Evolutionary conservation across 169 alveolate species (phyloP), one percentile per base, ranked within the genome.

Genomic region (Plasmodium yoelii): DNA sequence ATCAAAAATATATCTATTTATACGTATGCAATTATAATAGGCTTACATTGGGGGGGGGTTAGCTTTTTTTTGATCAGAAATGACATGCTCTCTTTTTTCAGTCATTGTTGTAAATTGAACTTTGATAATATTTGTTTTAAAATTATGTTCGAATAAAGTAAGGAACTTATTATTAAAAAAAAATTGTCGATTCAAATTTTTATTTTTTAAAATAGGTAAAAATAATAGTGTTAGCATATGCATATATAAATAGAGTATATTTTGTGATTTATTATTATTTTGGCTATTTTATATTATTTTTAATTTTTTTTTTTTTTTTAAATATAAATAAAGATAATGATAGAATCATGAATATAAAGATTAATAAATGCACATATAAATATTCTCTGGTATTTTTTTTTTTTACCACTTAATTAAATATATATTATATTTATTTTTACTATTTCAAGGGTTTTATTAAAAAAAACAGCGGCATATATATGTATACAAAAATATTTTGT

Each of bases 41-140:
- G 7, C 42, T 34, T 34, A 34, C 42, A 3, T 3, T 34, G 42
- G 42, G 5, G 7, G 42, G 42, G 42, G 42, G 0, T 15, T 51
- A 15, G 5, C 0, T 51, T 51, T 51, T 13, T 51, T 15, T 15
- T 51, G 24, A 12, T 12, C 7, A 6, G 18, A 10, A 15, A 5
- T 51, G 59, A 46, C 47, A 26, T 68, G 77, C 77, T 68, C 77
- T 3, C 22, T 68, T 19, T 68, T 68, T 18, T 68, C 77, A 68
- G 46, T 68, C 77, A 68, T 68, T 26, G 77, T 46, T n/a, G 19
- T 51, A 19, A 19, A 68, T 49, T 12, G 59, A 51, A 13, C n/a
- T 13, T 51, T 51, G 59, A 12, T 51, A 51, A 51, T 51, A 13
- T 15, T 51, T 51, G 59, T 2, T 12, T 13, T 51, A 51, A 13